phyloP scores from a whole-genome alignment of 108 stramenopile genomes.

The Schizochytrium sp. region DNA sequence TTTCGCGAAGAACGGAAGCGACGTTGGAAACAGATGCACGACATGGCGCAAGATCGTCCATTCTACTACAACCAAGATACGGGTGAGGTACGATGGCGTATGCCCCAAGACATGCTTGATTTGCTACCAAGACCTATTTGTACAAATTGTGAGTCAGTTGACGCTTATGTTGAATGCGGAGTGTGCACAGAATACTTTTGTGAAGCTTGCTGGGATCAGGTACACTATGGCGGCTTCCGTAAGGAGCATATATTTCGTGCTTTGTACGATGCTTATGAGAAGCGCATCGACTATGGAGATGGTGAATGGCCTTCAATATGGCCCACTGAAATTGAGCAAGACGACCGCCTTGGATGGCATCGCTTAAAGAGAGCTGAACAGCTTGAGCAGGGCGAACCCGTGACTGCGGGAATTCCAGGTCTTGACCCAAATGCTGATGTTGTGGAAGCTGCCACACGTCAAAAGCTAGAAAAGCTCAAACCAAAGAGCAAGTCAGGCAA shows the following conservation, averaged over 20 bases:
- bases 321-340: slow-evolving; percentile 78
- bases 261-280: slow-evolving; percentile 77
- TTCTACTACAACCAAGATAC: slow-evolving; percentile 86
- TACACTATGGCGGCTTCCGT: slow-evolving; percentile 76
- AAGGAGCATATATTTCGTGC: slow-evolving; percentile 72
- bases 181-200: slow-evolving; percentile 83
- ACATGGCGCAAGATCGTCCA: slow-evolving; percentile 63
- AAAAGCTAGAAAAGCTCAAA: background rate
- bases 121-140: slow-evolving; percentile 81
- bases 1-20: slow-evolving; percentile 66
- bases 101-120: slow-evolving; percentile 83
- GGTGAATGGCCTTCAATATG: slow-evolving; percentile 71
- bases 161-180: slow-evolving; percentile 80
- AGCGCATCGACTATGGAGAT: slow-evolving; percentile 79
- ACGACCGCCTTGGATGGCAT: slow-evolving; percentile 73
- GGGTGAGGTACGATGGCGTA: slow-evolving; percentile 85
- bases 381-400: background rate
- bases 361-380: slow-evolving; percentile 60
- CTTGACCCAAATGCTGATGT: slow-evolving; percentile 2
- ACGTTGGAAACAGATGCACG: slow-evolving; percentile 81
- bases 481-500: background rate
- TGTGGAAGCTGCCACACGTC: background rate
- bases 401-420: background rate
- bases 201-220: slow-evolving; percentile 72
- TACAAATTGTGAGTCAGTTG: slow-evolving; percentile 77